phyloP scores from a whole-genome alignment of 179 eudicot genomes.

The Silene noctiflora region DNA sequence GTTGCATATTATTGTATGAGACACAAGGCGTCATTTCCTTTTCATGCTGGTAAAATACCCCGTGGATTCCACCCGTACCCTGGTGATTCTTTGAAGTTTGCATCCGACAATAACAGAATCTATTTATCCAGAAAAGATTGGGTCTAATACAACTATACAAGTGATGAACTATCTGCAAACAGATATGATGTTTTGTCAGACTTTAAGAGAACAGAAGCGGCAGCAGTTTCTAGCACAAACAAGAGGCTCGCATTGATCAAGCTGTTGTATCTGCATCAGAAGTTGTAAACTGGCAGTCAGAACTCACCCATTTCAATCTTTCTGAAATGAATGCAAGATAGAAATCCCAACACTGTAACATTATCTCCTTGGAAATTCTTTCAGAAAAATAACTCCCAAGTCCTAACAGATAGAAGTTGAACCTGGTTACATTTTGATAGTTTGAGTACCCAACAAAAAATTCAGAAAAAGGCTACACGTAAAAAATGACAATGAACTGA shows the following conservation, averaged over 20 bases:
- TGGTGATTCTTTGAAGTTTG: constrained; percentile 47
- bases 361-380: too few species aligned
- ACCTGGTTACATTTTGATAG: too few species aligned
- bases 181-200: background rate
- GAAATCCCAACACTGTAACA: too few species aligned
- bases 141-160: background rate
- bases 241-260: background rate
- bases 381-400: too few species aligned
- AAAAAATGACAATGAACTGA: too few species aligned
- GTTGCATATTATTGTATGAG: constrained; percentile 30
- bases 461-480: too few species aligned
- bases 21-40: constrained; percentile 40
- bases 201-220: background rate
- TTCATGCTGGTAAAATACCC: constrained; percentile 37
- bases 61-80: constrained; percentile 28
- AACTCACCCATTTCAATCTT: background rate
- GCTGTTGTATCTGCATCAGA: constrained; percentile 24
- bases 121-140: background rate
- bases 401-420: too few species aligned
- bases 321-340: too few species aligned
- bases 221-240: background rate
- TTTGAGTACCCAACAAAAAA: too few species aligned
- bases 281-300: constrained; percentile 5
- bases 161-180: background rate
- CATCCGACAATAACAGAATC: constrained; percentile 24